Base-by-base conservation (phyloP, 2,329 filamentous ascomycete genomes). In the Nakataea oryzae region DNA sequence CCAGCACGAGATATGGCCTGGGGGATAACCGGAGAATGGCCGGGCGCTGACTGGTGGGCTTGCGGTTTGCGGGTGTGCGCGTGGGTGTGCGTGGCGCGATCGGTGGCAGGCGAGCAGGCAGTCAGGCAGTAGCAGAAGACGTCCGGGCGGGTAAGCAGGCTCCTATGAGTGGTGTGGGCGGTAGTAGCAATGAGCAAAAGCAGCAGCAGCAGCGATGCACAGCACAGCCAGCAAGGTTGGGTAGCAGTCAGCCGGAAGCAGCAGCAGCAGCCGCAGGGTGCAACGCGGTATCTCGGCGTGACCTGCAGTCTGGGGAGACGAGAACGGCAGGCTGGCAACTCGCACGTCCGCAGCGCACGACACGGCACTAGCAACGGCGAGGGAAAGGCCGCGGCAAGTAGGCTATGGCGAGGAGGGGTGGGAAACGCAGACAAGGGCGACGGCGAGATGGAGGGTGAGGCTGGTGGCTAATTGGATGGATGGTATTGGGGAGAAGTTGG, bases 391-490 rank as follows among this genome's bases (percentile, higher is more conserved):
- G 41, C 41, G 21, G 24, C 41, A n/a, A 8, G 21, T n/a, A 50
- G 41, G 54, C 54, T 11, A 21, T 26, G 8, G 54, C 14, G 26
- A 9, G 8, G 28, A 28, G 26, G 28, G 54, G 54, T n/a, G n/a
- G 27, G 27, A 54, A 56, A 14, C 12, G 28, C 26, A 12, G 24
- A 29, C 21, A 56, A 24, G 34, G 12, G 28, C 41, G 54, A 11
- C 14, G 29, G 54, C 30, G 26, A 26, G 30, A 65, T 66, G 70
- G 71, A 69, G 71, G 70, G 71, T 65, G 71, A 69, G 62, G 62
- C 65, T 64, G 66, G 66, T 59, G 64, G 65, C 56, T 69, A 68
- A 73, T 73, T 71, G 70, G 69, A 67, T 64, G 66, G 59, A 64
- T 56, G 41, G 65, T 64, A 28, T 62, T 57, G 57, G 64, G n/a